These are phyloP conservation scores for Raphanus hybrid DNA, from an alignment of 441 rosid species.

Conservation along the genomic window DNA sequence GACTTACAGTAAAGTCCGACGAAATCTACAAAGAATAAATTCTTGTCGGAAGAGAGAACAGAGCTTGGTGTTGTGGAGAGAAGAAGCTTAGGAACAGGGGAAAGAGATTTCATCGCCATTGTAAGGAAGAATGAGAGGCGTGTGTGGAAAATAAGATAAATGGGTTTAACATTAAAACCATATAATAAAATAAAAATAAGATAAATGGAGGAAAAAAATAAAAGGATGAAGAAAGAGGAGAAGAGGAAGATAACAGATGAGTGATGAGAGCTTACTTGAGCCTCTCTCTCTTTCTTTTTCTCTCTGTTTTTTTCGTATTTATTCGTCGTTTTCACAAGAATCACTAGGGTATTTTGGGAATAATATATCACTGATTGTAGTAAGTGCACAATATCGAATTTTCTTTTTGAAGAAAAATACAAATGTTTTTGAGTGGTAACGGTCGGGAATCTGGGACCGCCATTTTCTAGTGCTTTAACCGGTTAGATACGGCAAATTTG, in stretches of 20 bases:
- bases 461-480: conserved; percentile 27
- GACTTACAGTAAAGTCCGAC: conserved; percentile 68
- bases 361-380: not conserved
- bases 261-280: conserved; percentile 43
- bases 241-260: conserved; percentile 49
- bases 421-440: conserved; percentile 41
- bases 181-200: not conserved
- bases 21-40: conserved; percentile 70
- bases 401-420: conserved; percentile 27
- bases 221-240: conserved; percentile 18
- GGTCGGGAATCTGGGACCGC: conserved; percentile 49
- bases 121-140: conserved; percentile 33
- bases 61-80: conserved; percentile 56
- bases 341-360: conserved; percentile 35
- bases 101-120: conserved; percentile 67
- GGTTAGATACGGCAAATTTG: conserved; percentile 11
- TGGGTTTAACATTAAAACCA: conserved; percentile 22
- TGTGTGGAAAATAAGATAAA: conserved; percentile 31
- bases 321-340: conserved; percentile 30
- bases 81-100: conserved; percentile 62
- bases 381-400: conserved; percentile 24
- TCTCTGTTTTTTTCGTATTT: conserved; percentile 29
- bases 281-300: conserved; percentile 11
- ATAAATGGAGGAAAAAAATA: conserved; percentile 16
- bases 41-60: conserved; percentile 46